phyloP scores from a whole-genome alignment of 2,329 filamentous ascomycete species.

The Emericellopsis atlantica region DNA sequence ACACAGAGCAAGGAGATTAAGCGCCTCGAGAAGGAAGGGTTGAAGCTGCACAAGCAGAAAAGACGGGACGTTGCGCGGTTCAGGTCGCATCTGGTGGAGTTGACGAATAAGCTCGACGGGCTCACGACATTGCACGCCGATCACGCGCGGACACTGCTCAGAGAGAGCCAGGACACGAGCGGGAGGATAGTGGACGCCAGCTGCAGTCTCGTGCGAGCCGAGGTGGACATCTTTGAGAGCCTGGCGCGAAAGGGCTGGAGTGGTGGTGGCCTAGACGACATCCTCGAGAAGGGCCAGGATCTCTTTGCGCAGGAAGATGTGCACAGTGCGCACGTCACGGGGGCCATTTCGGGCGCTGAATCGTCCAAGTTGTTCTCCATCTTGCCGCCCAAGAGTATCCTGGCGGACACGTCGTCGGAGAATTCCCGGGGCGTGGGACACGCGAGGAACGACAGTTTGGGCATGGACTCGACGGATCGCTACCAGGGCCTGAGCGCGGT shows the following conservation, averaged over 20 bases:
- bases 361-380: constrained; percentile 48
- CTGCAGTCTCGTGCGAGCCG: constrained; percentile 52
- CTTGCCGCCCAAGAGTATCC: constrained; percentile 49
- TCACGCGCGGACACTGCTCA: constrained; percentile 45
- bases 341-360: constrained; percentile 18
- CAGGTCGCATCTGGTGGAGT: constrained; percentile 47
- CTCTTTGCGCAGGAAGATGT: constrained; percentile 37
- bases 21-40: constrained; percentile 50
- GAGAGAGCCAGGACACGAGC: constrained; percentile 54
- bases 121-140: constrained; percentile 47
- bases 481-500: constrained; percentile 47
- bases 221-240: constrained; percentile 58
- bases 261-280: constrained; percentile 52
- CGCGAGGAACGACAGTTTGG: constrained; percentile 39
- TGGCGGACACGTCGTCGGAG: constrained; percentile 36
- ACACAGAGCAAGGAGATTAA: constrained; percentile 47
- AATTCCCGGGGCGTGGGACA: constrained; percentile 19
- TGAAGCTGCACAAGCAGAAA: constrained; percentile 47
- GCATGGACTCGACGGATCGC: constrained; percentile 31
- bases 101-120: constrained; percentile 50
- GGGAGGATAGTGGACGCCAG: constrained; percentile 49
- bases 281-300: constrained; percentile 51
- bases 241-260: constrained; percentile 56
- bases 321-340: constrained; percentile 12
- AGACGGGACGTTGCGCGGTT: constrained; percentile 49